These are phyloP conservation scores for Termitomyces sp. DNA, from an alignment of 768 basidiomycete genomes.

Conservation along the genomic window DNA sequence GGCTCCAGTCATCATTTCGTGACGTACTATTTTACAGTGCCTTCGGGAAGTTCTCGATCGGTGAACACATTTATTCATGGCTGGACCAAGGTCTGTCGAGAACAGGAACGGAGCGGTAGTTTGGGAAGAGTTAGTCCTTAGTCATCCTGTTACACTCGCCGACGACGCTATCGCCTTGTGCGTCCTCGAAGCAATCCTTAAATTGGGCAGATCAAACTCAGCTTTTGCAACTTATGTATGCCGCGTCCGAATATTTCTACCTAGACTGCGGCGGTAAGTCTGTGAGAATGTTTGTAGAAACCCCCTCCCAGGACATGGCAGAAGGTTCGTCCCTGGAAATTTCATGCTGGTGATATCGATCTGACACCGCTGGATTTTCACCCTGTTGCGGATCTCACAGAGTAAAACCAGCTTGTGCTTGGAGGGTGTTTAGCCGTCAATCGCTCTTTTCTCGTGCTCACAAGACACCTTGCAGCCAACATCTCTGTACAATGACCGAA, in stretches of 20 bases:
- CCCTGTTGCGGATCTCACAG: constrained; percentile 58
- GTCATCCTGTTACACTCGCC: constrained; percentile 43
- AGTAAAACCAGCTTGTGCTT: constrained; percentile 52
- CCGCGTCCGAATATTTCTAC: constrained; percentile 76
- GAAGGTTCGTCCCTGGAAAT: constrained; percentile 35
- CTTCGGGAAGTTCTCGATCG: constrained; percentile 52
- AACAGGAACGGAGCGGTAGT: constrained; percentile 67
- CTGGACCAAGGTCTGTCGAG: constrained; percentile 45
- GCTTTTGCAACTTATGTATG: constrained; percentile 55
- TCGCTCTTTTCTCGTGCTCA: not conserved
- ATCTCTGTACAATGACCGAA: constrained; percentile 66
- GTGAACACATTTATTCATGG: constrained; percentile 63
- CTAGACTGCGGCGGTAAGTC: constrained; percentile 75
- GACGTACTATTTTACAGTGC: constrained; percentile 13
- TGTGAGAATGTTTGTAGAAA: constrained; percentile 44
- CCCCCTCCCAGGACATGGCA: constrained; percentile 80
- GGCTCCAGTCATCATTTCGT: constrained; percentile 14
- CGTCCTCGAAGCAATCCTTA: constrained; percentile 14
- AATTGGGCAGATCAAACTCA: not conserved
- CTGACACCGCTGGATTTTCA: constrained; percentile 44
- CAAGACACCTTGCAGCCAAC: constrained; percentile 38
- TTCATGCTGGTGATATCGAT: not conserved
- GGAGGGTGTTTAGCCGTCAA: constrained; percentile 45
- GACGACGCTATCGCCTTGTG: constrained; percentile 59
- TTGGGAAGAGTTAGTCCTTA: constrained; percentile 78